Conservation (phyloP, 2,329 filamentous ascomycete species). For the Arthrobotrys sinensis region DNA sequence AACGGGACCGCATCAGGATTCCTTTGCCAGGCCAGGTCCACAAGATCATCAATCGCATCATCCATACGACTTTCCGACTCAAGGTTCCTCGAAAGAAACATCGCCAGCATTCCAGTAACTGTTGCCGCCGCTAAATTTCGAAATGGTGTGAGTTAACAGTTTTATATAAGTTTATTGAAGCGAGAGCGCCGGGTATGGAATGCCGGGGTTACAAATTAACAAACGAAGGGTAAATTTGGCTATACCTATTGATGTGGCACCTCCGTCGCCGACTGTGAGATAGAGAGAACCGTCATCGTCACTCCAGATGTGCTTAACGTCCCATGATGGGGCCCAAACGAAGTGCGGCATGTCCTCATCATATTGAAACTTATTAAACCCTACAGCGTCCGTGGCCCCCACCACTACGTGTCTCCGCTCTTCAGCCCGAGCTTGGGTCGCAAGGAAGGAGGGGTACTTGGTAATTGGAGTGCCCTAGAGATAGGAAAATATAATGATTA, state of each 20-base stretch:
- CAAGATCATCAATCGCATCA: not conserved
- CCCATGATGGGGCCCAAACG: not conserved
- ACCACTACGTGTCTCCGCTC: not conserved
- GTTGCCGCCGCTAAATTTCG: conserved; percentile 7
- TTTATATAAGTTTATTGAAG: no score
- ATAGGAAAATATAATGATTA: no score
- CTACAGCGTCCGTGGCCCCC: not conserved
- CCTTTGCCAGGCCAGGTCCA: not conserved
- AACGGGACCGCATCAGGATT: conserved; percentile 1
- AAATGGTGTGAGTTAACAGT: no score
- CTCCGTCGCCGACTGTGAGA: no score
- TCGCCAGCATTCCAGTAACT: conserved; percentile 8
- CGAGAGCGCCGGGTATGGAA: no score
- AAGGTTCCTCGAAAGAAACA: conserved; percentile 6
- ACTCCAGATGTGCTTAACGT: not conserved
- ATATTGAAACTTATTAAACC: conserved; percentile 5
- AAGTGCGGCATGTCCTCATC: not conserved
- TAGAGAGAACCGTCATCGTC: no score
- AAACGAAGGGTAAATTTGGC: no score
- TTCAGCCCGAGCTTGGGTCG: not conserved
- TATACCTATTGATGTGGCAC: no score
- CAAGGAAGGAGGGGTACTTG: not conserved
- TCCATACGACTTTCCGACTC: not conserved
- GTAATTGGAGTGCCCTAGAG: not conserved
- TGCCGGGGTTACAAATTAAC: no score